Evolutionary conservation across 1,284 basidiomycete genomes (phyloP).

Genomic region (Tilletia setariae): DNA sequence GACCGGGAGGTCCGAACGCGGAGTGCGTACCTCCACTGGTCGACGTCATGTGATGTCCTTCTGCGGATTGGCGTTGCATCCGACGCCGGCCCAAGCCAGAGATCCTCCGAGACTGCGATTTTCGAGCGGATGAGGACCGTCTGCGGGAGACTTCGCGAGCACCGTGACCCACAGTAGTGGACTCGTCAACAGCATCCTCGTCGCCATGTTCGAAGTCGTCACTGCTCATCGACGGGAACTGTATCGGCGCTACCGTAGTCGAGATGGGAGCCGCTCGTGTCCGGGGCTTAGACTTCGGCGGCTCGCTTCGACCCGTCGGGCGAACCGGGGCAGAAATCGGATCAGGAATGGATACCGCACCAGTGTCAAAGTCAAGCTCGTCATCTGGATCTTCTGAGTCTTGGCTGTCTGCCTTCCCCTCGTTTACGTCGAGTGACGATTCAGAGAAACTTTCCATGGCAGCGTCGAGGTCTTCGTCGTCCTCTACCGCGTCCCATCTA

Average conservation of each 20-base stretch:
- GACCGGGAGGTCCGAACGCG: neutral
- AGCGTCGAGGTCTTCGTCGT: constrained; percentile 73
- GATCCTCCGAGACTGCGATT: neutral
- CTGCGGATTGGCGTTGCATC: neutral
- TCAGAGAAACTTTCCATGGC: constrained; percentile 58
- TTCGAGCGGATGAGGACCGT: neutral
- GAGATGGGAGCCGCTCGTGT: neutral
- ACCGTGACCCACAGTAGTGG: constrained; percentile 1
- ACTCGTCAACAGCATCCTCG: constrained; percentile 4
- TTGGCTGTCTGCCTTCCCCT: neutral
- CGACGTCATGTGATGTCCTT: neutral
- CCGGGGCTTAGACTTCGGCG: neutral
- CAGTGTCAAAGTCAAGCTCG: constrained; percentile 6
- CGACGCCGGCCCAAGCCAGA: constrained; percentile 1
- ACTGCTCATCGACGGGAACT: neutral
- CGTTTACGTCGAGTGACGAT: constrained; percentile 26
- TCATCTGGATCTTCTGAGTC: constrained; percentile 21
- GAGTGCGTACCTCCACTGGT: neutral
- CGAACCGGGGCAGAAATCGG: neutral
- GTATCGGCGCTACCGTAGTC: neutral
- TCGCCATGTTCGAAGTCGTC: constrained; percentile 2
- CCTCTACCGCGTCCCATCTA: constrained; percentile 70
- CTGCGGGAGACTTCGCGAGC: neutral
- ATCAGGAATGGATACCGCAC: neutral
- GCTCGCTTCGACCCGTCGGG: neutral